These are phyloP conservation scores for Rosellinia necatrix DNA, from an alignment of 2,329 filamentous ascomycete species.

Conservation along the genomic window DNA sequence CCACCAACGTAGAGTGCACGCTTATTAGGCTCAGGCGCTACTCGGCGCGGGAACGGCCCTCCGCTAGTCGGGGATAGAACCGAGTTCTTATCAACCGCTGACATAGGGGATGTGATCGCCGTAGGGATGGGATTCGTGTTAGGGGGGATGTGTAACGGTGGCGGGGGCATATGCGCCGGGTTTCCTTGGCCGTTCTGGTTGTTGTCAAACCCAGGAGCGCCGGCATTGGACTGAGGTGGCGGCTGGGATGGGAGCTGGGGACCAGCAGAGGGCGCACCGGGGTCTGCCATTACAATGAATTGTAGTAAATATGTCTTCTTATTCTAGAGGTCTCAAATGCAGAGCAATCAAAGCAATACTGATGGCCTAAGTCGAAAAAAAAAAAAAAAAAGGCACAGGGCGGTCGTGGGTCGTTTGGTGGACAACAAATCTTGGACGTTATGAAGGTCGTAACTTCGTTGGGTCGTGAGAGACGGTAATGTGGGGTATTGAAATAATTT, in stretches of 20 bases:
- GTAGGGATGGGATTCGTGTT: slow-evolving; percentile 96
- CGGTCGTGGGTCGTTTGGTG: slow-evolving; percentile 21
- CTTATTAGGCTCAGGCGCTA: slow-evolving; percentile 98
- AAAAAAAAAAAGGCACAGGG: slow-evolving; percentile 28
- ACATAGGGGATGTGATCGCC: slow-evolving; percentile 86
- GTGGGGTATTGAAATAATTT: slow-evolving; percentile 34
- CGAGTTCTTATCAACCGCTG: slow-evolving; percentile 60
- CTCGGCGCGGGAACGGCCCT: slow-evolving; percentile 81
- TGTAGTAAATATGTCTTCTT: slow-evolving; percentile 1
- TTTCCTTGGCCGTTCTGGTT: slow-evolving; percentile 73
- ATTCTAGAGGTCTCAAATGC: slow-evolving; percentile 3
- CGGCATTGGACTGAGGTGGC: slow-evolving; percentile 69
- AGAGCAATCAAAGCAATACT: slow-evolving; percentile 2
- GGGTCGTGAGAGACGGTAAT: slow-evolving; percentile 27
- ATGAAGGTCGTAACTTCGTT: slow-evolving; percentile 35
- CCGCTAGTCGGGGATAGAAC: slow-evolving; percentile 86
- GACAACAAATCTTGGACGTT: slow-evolving; percentile 25
- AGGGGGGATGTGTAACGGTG: slow-evolving; percentile 90
- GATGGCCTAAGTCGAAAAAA: slow-evolving; percentile 20
- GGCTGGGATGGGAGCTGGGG: slow-evolving; percentile 73
- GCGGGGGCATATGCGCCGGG: slow-evolving; percentile 82
- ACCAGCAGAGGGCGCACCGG: slow-evolving; percentile 64
- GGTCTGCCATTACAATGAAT: slow-evolving; percentile 73
- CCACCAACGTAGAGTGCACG: slow-evolving; percentile 94
- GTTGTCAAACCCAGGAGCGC: slow-evolving; percentile 78